phyloP scores from a whole-genome alignment of 768 basidiomycete genomes.

The Rhodotorula kratochvilovae region DNA sequence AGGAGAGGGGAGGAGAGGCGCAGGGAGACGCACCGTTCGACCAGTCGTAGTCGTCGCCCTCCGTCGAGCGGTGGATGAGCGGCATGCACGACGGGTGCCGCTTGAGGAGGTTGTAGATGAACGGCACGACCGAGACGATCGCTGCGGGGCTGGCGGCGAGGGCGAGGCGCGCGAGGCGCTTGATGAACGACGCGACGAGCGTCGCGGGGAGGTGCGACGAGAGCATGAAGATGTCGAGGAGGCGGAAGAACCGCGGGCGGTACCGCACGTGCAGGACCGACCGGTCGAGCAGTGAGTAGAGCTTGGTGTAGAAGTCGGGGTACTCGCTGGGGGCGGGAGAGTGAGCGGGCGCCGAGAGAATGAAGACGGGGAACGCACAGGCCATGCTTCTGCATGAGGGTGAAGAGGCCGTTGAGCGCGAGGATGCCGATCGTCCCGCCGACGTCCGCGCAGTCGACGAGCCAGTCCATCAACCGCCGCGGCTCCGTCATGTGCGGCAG shows the following conservation, averaged over 20 bases:
- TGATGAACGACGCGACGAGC: slow-evolving; percentile 91
- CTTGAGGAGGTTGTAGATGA: slow-evolving; percentile 91
- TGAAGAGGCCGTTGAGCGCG: slow-evolving; percentile 84
- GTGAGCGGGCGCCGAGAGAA: neutral
- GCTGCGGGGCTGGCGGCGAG: slow-evolving; percentile 82
- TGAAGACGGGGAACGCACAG: slow-evolving; percentile 59
- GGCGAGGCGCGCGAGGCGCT: slow-evolving; percentile 78
- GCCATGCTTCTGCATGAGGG: slow-evolving; percentile 86
- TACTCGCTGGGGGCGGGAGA: slow-evolving; percentile 64
- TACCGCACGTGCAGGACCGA: slow-evolving; percentile 87
- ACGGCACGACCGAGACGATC: slow-evolving; percentile 82
- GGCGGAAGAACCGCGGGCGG: slow-evolving; percentile 87
- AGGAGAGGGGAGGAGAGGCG: neutral
- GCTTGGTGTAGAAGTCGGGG: slow-evolving; percentile 84
- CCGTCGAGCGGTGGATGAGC: slow-evolving; percentile 70
- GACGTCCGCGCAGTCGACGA: slow-evolving; percentile 73
- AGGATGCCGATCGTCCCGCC: slow-evolving; percentile 79
- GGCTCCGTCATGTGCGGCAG: slow-evolving; percentile 76
- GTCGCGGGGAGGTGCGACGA: slow-evolving; percentile 90
- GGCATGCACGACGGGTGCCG: slow-evolving; percentile 83
- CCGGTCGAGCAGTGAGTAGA: slow-evolving; percentile 83
- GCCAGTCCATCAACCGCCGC: slow-evolving; percentile 84
- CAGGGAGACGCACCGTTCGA: slow-evolving; percentile 23
- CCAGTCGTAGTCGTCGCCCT: slow-evolving; percentile 39
- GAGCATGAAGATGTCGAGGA: slow-evolving; percentile 82